Evolutionary conservation across 176 grass and related monocot species (phyloP).

Genomic region (Aegilops bicornis): DNA sequence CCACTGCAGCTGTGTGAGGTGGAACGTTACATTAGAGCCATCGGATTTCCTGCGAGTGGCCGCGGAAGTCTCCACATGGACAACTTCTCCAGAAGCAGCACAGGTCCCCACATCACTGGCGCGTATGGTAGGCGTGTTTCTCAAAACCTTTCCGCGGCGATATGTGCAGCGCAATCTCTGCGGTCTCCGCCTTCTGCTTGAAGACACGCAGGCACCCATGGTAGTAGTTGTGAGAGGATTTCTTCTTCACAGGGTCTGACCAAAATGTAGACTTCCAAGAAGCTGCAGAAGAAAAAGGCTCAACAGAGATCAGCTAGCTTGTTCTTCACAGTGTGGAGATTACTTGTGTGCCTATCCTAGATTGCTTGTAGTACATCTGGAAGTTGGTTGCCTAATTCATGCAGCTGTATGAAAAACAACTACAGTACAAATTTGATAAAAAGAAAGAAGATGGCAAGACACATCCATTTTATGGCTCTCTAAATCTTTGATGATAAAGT

Average conservation of each 20-base stretch:
- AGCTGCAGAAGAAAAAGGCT: conserved; percentile 41
- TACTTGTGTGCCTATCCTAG: neutral
- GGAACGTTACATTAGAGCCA: conserved; percentile 73
- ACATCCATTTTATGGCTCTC: neutral
- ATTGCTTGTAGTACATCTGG: neutral
- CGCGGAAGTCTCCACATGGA: conserved; percentile 50
- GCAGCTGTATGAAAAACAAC: neutral
- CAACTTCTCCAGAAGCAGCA: conserved; percentile 44
- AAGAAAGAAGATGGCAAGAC: neutral
- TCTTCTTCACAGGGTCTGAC: conserved; percentile 10
- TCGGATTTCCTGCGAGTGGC: conserved; percentile 39
- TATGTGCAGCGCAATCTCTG: conserved; percentile 50
- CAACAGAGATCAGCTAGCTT: neutral
- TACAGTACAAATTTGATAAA: neutral
- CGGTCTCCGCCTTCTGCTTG: conserved; percentile 43
- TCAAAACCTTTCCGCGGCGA: conserved; percentile 58
- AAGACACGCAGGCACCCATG: conserved; percentile 71
- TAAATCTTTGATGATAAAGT: neutral
- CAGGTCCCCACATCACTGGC: conserved; percentile 39
- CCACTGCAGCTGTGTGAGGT: conserved; percentile 89
- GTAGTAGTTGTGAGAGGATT: conserved; percentile 21
- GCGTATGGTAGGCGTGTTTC: conserved; percentile 46
- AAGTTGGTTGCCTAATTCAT: neutral
- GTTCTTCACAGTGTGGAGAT: neutral
- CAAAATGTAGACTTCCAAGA: conserved; percentile 21